Conservation (phyloP, 306 rosid genomes). For the Cucumis sativus region Cucumber_9930_V3 NC_026655.2:26647001-26647500, state of each 20-base stretch:
- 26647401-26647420: constrained; percentile 81
- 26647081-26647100: constrained; percentile 89
- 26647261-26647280: constrained; percentile 28
- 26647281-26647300: constrained; percentile 96
- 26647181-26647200: neutral
- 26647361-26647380: constrained; percentile 82
- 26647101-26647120: constrained; percentile 60
- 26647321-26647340: constrained; percentile 83
- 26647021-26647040: constrained; percentile 87
- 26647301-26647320: constrained; percentile 75
- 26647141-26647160: neutral
- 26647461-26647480: constrained; percentile 65
- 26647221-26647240: neutral
- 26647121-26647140: constrained; percentile 56
- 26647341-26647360: constrained; percentile 86
- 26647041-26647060: constrained; percentile 67
- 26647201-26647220: neutral
- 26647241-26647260: neutral
- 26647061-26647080: constrained; percentile 53
- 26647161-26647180: neutral
- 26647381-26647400: constrained; percentile 67
- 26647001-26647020: constrained; percentile 71
- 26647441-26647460: constrained; percentile 82
- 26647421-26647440: constrained; percentile 88
- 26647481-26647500: constrained; percentile 56